Evolutionary conservation across 2,329 filamentous ascomycete species (phyloP).

Genomic region (Aspergillus floridensis): DNA sequence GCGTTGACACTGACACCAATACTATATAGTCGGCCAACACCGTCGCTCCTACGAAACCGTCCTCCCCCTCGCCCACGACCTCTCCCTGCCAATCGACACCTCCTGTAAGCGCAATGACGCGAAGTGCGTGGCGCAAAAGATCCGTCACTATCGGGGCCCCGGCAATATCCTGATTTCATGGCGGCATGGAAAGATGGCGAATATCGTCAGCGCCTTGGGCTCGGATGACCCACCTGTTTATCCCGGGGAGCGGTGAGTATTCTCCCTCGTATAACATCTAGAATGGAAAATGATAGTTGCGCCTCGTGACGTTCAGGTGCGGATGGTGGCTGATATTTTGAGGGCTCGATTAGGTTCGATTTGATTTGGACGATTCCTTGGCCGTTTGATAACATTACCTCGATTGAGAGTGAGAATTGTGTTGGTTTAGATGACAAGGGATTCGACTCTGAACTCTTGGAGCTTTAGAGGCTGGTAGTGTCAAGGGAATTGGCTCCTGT

Average conservation of each 20-base stretch:
- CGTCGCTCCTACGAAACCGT: conserved; percentile 25
- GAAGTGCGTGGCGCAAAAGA: conserved; percentile 22
- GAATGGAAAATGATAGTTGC: background rate
- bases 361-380: conserved; percentile 31
- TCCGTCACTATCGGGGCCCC: conserved; percentile 21
- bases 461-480: background rate
- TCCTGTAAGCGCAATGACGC: conserved; percentile 25
- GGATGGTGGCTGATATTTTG: background rate
- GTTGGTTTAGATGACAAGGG: conserved; percentile 22
- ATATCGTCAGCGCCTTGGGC: conserved; percentile 23
- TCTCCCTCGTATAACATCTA: background rate
- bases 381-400: conserved; percentile 28
- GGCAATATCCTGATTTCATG: conserved; percentile 32
- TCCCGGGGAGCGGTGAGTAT: conserved; percentile 26
- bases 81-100: conserved; percentile 27
- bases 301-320: background rate
- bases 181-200: conserved; percentile 27
- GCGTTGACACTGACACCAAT: background rate
- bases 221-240: conserved; percentile 22
- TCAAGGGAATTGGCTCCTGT: no score
- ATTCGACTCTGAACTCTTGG: background rate
- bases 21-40: conserved; percentile 15
- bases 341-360: conserved; percentile 23
- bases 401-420: conserved; percentile 26
- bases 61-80: conserved; percentile 26